These are phyloP conservation scores for Debaryomyces tyrocola DNA, from an alignment of 805 yeast genomes.

Conservation along the genomic window DNA sequence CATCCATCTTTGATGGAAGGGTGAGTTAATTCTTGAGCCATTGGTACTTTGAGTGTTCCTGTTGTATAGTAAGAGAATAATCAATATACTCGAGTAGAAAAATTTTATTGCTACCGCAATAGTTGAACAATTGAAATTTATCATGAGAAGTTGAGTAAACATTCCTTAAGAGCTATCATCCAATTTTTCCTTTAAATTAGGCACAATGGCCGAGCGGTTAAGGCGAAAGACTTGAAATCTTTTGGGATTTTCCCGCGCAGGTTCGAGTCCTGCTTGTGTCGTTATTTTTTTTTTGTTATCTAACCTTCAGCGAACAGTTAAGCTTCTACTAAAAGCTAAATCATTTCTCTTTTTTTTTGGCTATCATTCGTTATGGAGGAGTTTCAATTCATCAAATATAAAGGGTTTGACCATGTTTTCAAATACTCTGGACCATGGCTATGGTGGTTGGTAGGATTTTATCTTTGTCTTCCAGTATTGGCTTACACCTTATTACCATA, in stretches of 20 bases:
- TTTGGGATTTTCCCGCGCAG: constrained; percentile 45
- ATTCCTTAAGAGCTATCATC: no score
- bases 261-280: constrained; percentile 48
- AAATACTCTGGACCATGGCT: constrained; percentile 37
- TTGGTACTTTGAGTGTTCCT: neutral
- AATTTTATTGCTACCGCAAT: no score
- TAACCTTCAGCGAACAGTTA: neutral
- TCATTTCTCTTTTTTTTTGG: neutral
- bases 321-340: neutral
- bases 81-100: no score
- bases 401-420: constrained; percentile 20
- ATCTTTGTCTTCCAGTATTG: constrained; percentile 45
- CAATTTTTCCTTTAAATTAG: constrained; percentile 5
- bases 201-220: constrained; percentile 44
- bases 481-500: constrained; percentile 43
- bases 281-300: constrained; percentile 21
- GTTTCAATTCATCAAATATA: constrained; percentile 10
- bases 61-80: no score
- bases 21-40: constrained; percentile 47
- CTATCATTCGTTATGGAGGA: constrained; percentile 1
- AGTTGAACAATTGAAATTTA: no score
- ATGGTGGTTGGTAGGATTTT: constrained; percentile 45
- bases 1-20: constrained; percentile 80
- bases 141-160: no score
- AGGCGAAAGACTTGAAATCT: constrained; percentile 45